Conservation (phyloP, 2,329 filamentous ascomycete species). For the Penicillium polonicum region DNA sequence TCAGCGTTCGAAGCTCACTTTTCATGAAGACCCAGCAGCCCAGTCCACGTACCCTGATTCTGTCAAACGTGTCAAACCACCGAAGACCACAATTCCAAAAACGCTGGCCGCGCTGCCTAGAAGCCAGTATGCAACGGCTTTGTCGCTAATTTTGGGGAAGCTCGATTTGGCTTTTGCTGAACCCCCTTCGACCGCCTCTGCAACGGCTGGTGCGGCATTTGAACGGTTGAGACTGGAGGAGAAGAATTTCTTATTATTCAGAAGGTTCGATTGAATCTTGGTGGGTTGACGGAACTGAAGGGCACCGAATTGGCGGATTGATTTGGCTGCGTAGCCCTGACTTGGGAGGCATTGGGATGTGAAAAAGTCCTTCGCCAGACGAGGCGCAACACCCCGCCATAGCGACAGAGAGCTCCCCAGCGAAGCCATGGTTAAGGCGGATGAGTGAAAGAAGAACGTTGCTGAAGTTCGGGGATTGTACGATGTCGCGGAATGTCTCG, state of each 20-base stretch:
- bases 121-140: slow-evolving; percentile 85
- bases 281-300: slow-evolving; percentile 29
- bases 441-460: slow-evolving; percentile 13
- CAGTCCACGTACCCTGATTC: slow-evolving; percentile 72
- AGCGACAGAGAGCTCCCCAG: slow-evolving; percentile 32
- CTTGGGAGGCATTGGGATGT: slow-evolving; percentile 43
- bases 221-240: slow-evolving; percentile 25
- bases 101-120: slow-evolving; percentile 87
- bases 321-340: slow-evolving; percentile 31
- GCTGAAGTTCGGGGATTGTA: slow-evolving; percentile 18
- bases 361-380: slow-evolving; percentile 41
- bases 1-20: slow-evolving; percentile 11
- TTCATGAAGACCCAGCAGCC: background rate
- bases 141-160: slow-evolving; percentile 66
- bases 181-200: slow-evolving; percentile 23
- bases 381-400: slow-evolving; percentile 37
- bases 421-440: slow-evolving; percentile 33
- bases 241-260: slow-evolving; percentile 30
- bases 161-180: slow-evolving; percentile 34
- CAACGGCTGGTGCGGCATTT: slow-evolving; percentile 21
- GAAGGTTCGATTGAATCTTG: slow-evolving; percentile 26
- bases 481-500: slow-evolving; percentile 13
- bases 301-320: slow-evolving; percentile 32
- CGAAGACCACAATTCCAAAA: slow-evolving; percentile 95
- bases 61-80: slow-evolving; percentile 86